Base-by-base conservation (phyloP, 768 basidiomycete species). In the Boletus huronensis region DNA sequence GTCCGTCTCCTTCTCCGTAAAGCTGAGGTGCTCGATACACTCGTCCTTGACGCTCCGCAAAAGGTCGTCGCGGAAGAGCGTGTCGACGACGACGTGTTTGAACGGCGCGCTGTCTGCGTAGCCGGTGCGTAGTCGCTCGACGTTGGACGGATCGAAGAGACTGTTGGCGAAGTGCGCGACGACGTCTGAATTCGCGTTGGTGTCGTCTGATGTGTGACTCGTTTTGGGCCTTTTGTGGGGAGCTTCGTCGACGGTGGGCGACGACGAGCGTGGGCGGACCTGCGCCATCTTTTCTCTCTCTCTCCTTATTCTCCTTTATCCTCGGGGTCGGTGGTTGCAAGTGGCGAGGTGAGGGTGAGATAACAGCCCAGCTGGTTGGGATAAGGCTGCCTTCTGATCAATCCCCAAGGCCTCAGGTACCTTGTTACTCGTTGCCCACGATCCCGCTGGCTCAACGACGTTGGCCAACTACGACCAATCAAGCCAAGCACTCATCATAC, bases 1-100 rank as follows among this genome's bases (percentile, higher is more conserved):
- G 67, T 98, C 96, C 3, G 96, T 98, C 78, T 98, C 91, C 74
- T 97, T 98, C 75, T 93, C 87, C 3, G 88, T 81, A 68, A 95
- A 93, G 69, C 78, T 85, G 57, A 95, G 80, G 64, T 93, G 83
- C 48, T 75, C 73, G 52, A 89, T 71, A 61, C 90, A 91, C 70
- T 95, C 93, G 63, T 93, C 87, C 73, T 90, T 88, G 55, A 93
- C 93, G 31, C 80, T 79, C 63, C 78, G 77, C 31, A 98, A 78
- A 26, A 98, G 79, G 7, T 87, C 87, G 60, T 94, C 87, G 63
- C 88, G 84, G 71, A 98, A 89, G 19, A 98, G 78, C 62, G 85
- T 82, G 47, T 88, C 83, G 51, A 97, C 79, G 48, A 91, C 77
- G 17, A 83, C 84, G 72, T 95, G 85, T 70, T 88, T 90, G 81